These are phyloP conservation scores for Lithospermum erythrorhizon DNA, from an alignment of 257 asterid genomes.

Conservation along the genomic window DNA sequence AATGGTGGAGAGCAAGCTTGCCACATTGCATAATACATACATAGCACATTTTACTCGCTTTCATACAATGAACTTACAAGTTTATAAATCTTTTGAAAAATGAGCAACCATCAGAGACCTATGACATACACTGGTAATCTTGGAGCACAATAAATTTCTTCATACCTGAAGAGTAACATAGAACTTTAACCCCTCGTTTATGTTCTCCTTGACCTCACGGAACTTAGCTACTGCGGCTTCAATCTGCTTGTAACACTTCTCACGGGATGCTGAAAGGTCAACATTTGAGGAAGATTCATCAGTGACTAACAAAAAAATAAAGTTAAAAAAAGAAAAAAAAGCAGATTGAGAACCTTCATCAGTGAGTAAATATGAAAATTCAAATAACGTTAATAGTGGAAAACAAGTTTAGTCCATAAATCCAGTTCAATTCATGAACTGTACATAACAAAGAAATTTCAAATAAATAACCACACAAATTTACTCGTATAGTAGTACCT, in stretches of 20 bases:
- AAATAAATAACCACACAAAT: background rate
- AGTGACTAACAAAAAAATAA: too few species aligned
- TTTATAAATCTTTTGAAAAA: too few species aligned
- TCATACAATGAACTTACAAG: too few species aligned
- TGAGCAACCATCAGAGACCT: background rate
- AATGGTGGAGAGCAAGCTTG: too few species aligned
- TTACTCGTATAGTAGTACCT: conserved; percentile 33
- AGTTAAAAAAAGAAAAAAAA: too few species aligned
- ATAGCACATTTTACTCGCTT: too few species aligned
- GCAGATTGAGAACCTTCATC: too few species aligned
- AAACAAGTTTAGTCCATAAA: background rate
- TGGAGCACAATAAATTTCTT: background rate
- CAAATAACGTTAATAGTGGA: background rate
- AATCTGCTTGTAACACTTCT: conserved; percentile 76
- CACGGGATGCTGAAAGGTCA: conserved; percentile 66
- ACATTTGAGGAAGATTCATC: background rate
- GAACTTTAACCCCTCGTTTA: conserved; percentile 92
- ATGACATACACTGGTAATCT: background rate
- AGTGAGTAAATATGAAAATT: too few species aligned
- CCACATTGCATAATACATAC: too few species aligned
- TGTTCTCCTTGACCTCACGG: conserved; percentile 82
- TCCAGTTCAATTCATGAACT: conserved; percentile 1
- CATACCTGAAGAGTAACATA: conserved; percentile 91
- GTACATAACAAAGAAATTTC: background rate
- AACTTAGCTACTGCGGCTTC: conserved; percentile 91